These are phyloP conservation scores for Parietaria judaica DNA, from an alignment of 306 rosid genomes.

Conservation along the genomic window DNA sequence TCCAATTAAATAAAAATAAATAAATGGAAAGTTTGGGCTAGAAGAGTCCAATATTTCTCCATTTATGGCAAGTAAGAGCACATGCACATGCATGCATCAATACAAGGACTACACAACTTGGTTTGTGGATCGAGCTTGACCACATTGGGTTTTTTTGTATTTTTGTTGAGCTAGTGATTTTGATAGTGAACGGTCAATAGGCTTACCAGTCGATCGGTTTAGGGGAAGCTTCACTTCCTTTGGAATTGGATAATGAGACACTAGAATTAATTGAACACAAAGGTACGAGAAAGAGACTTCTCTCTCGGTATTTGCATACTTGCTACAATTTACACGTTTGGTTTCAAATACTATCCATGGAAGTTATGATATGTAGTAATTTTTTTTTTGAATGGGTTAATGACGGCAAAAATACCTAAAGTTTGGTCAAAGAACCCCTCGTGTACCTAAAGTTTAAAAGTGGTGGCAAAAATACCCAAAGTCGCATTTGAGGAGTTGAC, in stretches of 20 bases:
- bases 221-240: background rate
- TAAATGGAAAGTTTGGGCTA: background rate
- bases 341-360: too few species aligned
- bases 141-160: background rate
- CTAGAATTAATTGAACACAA: conserved; percentile 1
- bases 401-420: too few species aligned
- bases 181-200: background rate
- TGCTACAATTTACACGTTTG: background rate
- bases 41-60: background rate
- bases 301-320: conserved; percentile 26
- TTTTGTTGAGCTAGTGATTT: background rate
- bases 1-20: background rate
- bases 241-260: conserved; percentile 15
- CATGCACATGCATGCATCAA: background rate
- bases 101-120: background rate
- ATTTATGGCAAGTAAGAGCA: background rate
- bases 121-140: background rate
- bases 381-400: too few species aligned
- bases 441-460: too few species aligned
- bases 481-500: too few species aligned
- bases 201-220: background rate
- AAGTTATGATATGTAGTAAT: too few species aligned
- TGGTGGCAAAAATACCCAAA: too few species aligned
- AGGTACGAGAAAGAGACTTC: conserved; percentile 29
- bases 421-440: too few species aligned